Evolutionary conservation across 176 grass and related monocot species (phyloP), one percentile per base, ranked within the genome.

Genomic region (Metroxylon sagu): DNA sequence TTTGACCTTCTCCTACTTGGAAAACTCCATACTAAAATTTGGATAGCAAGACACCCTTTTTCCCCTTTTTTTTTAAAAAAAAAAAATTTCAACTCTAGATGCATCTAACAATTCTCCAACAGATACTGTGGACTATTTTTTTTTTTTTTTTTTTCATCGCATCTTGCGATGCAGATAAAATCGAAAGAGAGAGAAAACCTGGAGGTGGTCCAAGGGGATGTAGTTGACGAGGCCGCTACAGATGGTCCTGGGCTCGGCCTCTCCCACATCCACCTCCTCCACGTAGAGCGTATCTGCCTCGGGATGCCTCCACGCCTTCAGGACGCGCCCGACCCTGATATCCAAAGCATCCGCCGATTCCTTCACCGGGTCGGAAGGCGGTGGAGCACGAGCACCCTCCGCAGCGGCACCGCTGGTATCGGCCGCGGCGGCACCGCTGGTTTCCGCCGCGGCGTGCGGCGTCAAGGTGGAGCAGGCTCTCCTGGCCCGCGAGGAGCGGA

Each of bases 171-270:
- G 35, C 7, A 14, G 35, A 43, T 43, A 43, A 43, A 35, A 35
- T 1, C 8, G 35, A 43, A 10, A 35, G 31, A 35, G 30, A 31
- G 26, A 16, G 43, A 48, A 5, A 64, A 91, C 92, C 87, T 91
- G 92, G 18, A 97, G 72, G 4, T 82, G 62, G 17, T 91, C 81
- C n/a, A 91, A 26, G 31, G 92, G 73, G 16, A 97, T 16, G 68
- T 72, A 91, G 56, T 82, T 82, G 71, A 97, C 92, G 30, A 91
- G 92, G 5, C 92, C 92, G 28, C 92, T 97, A 58, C 92, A 97
- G 48, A 91, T 97, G 74, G 78, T 97, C 51, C 92, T 82, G 5
- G 83, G 86, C 59, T 97, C 66, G 54, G 61, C 68, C 70, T 97
- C 87, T 53, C 92, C 87, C 50, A 97, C 75, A 64, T 97, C 81